Conservation (phyloP, 106 monocot species). For the Dactylorhiza incarnata region DNA sequence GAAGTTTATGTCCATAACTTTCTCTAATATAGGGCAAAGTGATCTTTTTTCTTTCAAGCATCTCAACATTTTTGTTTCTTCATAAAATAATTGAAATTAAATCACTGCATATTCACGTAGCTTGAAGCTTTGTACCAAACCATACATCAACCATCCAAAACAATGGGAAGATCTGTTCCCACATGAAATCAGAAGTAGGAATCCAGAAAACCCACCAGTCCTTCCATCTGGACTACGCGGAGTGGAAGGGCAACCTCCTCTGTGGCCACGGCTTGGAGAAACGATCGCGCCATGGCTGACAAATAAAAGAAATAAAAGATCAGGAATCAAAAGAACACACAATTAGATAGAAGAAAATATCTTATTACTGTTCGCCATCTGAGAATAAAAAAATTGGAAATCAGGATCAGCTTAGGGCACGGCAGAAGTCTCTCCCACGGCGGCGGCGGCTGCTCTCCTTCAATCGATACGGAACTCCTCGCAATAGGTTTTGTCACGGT, state of each 20-base stretch:
- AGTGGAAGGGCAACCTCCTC: slow-evolving; percentile 70
- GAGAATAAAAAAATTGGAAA: neutral
- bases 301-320: slow-evolving; percentile 10
- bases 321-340: neutral
- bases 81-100: neutral
- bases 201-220: slow-evolving; percentile 43
- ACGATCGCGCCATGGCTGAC: slow-evolving; percentile 67
- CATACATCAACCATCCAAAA: neutral
- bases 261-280: slow-evolving; percentile 72
- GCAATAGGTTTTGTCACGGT: no score
- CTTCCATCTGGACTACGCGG: slow-evolving; percentile 93
- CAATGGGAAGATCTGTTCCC: neutral
- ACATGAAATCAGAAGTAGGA: neutral
- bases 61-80: neutral
- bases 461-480: no score
- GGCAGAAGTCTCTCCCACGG: no score
- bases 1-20: neutral
- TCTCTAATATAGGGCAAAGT: neutral
- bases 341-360: neutral
- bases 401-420: no score
- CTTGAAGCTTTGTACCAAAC: neutral
- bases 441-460: no score
- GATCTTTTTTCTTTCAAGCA: neutral
- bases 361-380: slow-evolving; percentile 1
- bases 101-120: neutral